phyloP scores from a whole-genome alignment of 1,284 basidiomycete species.

The Austroboletus niveus region DNA sequence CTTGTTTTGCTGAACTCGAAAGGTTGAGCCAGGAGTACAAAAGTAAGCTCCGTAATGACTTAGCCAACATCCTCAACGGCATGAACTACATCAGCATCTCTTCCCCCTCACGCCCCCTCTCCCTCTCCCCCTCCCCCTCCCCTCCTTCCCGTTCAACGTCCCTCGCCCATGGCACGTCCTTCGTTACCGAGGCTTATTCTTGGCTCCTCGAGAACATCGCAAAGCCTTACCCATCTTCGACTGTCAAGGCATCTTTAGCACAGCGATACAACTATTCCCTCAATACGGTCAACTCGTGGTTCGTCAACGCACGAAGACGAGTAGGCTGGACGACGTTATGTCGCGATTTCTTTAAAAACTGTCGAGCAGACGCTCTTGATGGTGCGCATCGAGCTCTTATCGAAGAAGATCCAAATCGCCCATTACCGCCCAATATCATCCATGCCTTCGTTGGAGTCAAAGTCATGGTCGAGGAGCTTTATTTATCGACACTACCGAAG shows the following conservation, averaged over 20 bases:
- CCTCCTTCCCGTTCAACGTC: neutral
- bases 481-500: constrained; percentile 26
- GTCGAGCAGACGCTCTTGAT: constrained; percentile 36
- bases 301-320: constrained; percentile 41
- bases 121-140: neutral
- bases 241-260: constrained; percentile 32
- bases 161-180: constrained; percentile 37
- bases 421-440: constrained; percentile 19
- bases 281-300: constrained; percentile 46
- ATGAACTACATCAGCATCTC: neutral
- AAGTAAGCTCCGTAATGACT: neutral
- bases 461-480: constrained; percentile 30
- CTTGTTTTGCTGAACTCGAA: neutral
- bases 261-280: constrained; percentile 18
- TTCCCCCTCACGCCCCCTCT: too few relatives aligned
- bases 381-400: constrained; percentile 39
- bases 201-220: constrained; percentile 35
- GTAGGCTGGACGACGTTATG: constrained; percentile 50
- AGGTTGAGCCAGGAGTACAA: neutral
- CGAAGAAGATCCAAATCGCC: constrained; percentile 21
- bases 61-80: neutral
- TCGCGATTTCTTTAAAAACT: constrained; percentile 36
- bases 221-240: constrained; percentile 45
- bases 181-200: constrained; percentile 37
- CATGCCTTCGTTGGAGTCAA: constrained; percentile 35